Percentiles rank a stretch among this genome's conserved stretches.
Evolutionary conservation across 139 green algal genomes (phyloP).

Genomic region (Chlorokybus atmophyticus): DNA sequence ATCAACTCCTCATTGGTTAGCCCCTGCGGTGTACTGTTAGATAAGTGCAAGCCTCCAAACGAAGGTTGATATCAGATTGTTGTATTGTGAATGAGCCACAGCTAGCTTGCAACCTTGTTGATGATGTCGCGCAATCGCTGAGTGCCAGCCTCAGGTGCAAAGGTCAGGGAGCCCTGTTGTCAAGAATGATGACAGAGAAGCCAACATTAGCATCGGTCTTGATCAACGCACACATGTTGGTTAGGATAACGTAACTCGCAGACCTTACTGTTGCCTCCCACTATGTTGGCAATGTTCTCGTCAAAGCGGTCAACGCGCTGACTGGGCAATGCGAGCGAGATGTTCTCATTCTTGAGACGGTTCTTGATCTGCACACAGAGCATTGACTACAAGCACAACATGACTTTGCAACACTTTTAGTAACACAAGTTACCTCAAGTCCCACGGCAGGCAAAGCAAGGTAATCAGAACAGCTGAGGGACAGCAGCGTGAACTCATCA

Average conservation of each 20-base stretch:
- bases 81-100: too few species aligned
- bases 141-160: conserved; percentile 59
- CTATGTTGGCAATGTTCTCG: conserved; percentile 55
- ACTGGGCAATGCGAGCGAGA: conserved; percentile 48
- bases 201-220: not conserved
- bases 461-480: conserved; percentile 58
- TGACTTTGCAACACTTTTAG: not conserved
- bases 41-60: too few species aligned
- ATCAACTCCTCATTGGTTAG: conserved; percentile 62
- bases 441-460: conserved; percentile 37
- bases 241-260: too few species aligned
- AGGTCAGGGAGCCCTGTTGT: conserved; percentile 40
- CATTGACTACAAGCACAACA: not conserved
- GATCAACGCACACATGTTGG: too few species aligned
- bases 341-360: conserved; percentile 46
- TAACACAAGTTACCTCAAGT: too few species aligned
- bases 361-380: conserved; percentile 51
- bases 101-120: conserved; percentile 53
- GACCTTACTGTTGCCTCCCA: conserved; percentile 23
- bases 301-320: conserved; percentile 64
- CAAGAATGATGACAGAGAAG: not conserved
- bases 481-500: conserved; percentile 56
- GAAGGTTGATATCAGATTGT: too few species aligned
- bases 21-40: conserved; percentile 23
- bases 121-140: conserved; percentile 56